These are phyloP conservation scores for Amphicarpaea edgeworthii DNA, from an alignment of 306 rosid species.

Conservation along the genomic window DNA sequence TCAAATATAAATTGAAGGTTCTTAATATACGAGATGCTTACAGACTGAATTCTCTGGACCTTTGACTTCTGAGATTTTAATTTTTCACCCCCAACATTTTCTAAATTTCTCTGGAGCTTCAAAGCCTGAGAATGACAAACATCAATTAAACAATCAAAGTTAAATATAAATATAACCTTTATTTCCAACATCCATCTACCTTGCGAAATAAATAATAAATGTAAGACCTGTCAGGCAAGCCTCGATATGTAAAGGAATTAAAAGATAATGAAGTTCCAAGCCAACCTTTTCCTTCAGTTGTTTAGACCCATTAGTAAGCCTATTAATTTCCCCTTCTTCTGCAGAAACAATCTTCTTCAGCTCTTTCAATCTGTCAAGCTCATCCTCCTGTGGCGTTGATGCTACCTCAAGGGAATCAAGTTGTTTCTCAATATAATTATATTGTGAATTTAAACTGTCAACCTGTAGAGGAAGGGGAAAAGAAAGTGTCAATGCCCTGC, in stretches of 20 bases:
- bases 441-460: slow-evolving; percentile 80
- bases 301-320: slow-evolving; percentile 78
- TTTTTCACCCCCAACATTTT: slow-evolving; percentile 92
- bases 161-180: slow-evolving; percentile 22
- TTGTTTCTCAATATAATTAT: slow-evolving; percentile 81
- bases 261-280: slow-evolving; percentile 26
- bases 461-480: slow-evolving; percentile 57
- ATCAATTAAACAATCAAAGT: slow-evolving; percentile 26
- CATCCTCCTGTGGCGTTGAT: slow-evolving; percentile 74
- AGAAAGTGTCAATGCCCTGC: slow-evolving; percentile 19
- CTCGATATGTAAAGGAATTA: slow-evolving; percentile 31
- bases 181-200: slow-evolving; percentile 29
- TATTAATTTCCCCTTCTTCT: slow-evolving; percentile 76
- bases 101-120: slow-evolving; percentile 82
- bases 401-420: slow-evolving; percentile 84
- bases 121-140: slow-evolving; percentile 61
- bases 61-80: slow-evolving; percentile 80
- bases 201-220: slow-evolving; percentile 21
- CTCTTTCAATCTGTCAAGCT: slow-evolving; percentile 73
- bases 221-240: slow-evolving; percentile 36
- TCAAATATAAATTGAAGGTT: slow-evolving; percentile 37
- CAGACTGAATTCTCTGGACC: slow-evolving; percentile 88
- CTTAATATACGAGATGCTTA: slow-evolving; percentile 55
- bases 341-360: slow-evolving; percentile 64
- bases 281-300: slow-evolving; percentile 84